phyloP scores from a whole-genome alignment of 164 flowering plant species.

The Magnolia sinica region DNA sequence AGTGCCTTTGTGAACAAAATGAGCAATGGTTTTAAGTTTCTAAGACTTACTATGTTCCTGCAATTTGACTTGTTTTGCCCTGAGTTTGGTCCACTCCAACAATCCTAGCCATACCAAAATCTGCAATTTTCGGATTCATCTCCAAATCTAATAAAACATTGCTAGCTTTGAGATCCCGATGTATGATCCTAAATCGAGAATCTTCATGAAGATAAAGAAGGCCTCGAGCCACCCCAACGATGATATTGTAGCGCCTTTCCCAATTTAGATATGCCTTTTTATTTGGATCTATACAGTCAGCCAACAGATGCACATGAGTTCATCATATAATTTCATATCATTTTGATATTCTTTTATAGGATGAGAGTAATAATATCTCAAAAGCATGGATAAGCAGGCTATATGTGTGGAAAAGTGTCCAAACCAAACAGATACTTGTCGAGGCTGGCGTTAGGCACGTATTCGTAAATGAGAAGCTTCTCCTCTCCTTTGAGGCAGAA shows the following conservation, averaged over 20 bases:
- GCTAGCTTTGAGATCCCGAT: conserved; percentile 59
- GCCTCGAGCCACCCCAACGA: conserved; percentile 49
- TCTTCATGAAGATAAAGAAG: conserved; percentile 61
- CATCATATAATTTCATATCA: no score
- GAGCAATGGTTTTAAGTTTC: no score
- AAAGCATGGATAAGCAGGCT: no score
- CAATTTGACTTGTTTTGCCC: conserved; percentile 24
- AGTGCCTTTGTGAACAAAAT: no score
- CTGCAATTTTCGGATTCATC: conserved; percentile 46
- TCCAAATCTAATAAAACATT: conserved; percentile 47
- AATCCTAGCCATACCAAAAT: conserved; percentile 48
- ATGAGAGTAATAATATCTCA: no score
- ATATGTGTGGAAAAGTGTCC: no score
- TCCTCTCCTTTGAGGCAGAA: no score
- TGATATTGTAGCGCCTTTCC: conserved; percentile 21
- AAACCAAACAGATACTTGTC: no score
- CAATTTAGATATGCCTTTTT: conserved; percentile 13
- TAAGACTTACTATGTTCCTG: conserved; percentile 34
- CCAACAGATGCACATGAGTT: no score
- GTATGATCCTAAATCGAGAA: conserved; percentile 47
- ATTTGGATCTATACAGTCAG: not conserved
- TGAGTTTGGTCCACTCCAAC: conserved; percentile 24
- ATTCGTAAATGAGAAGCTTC: no score
- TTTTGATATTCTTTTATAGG: no score
- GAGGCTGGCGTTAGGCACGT: no score